phyloP scores from a whole-genome alignment of 176 grass and related monocot genomes.

The Themeda triandra region DNA sequence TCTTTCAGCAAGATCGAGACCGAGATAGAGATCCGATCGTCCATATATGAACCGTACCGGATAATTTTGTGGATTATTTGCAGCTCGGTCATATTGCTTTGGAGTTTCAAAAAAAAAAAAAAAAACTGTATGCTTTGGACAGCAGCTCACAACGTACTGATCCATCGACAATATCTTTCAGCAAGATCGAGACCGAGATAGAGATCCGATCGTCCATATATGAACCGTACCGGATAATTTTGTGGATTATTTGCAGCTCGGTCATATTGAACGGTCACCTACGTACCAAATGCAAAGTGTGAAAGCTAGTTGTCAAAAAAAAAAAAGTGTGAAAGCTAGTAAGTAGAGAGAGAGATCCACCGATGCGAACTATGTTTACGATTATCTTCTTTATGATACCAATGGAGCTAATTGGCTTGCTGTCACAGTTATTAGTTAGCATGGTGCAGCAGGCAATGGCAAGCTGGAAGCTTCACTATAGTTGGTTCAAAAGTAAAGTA shows the following conservation, averaged over 20 bases:
- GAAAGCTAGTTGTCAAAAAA: too few relatives aligned
- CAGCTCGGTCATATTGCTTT: too few relatives aligned
- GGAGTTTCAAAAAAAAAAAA: neutral
- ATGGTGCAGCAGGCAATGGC: neutral
- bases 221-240: neutral
- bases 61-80: neutral
- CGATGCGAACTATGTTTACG: neutral
- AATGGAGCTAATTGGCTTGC: neutral
- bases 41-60: too few relatives aligned
- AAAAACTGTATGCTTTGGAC: neutral
- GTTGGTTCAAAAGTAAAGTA: neutral
- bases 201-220: too few relatives aligned
- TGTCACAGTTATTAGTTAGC: neutral
- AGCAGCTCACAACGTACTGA: too few relatives aligned
- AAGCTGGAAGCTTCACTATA: neutral
- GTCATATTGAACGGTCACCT: too few relatives aligned
- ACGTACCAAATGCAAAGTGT: too few relatives aligned
- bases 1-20: neutral
- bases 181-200: neutral
- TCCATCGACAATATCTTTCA: neutral
- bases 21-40: too few relatives aligned
- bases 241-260: too few relatives aligned
- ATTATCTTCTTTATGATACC: neutral
- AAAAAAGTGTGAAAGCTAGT: too few relatives aligned
- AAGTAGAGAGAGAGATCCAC: too few relatives aligned